Base-by-base conservation (phyloP, 441 rosid genomes). In the Pelargonium cotyledonis region DNA sequence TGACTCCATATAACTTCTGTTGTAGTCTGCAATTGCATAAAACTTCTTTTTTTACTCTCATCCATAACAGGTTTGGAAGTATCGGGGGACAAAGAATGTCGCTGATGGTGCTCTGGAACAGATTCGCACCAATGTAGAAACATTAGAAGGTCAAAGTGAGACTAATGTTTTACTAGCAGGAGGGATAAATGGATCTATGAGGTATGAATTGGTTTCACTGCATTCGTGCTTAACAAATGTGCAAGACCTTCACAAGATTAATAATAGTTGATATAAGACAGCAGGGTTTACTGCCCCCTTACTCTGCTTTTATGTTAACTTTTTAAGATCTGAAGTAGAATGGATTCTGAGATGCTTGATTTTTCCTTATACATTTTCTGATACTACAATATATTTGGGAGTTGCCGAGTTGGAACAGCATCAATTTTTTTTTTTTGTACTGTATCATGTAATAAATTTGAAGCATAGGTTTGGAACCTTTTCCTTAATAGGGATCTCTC, bases 21-120 rank as follows among this genome's bases (percentile, higher is more conserved):
- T 12, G 11, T 62, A 46, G 47, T 73, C 26, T 41, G 19, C 65
- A 16, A 35, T 68, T 55, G 16, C 40, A 15, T 21, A 0, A 65
- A 57, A 51, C 15, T 63, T 31, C 63, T 9, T 57, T 43, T 6
- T 40, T 53, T 15, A 16, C 10, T 29, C n/a, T 8, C 38, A 5
- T 29, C 38, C 68, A 6, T 67, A 66, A 71, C 70, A 88, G 93
- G 82, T 83, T 62, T 83, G 83, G 86, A 83, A 77, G 73, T 86
- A 82, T 73, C 73, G 41, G 10, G 74, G 65, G 43, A 80, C 84
- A 38, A 68, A 31, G 38, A 69, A 67, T 26, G 68, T 76, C 5
- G 85, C 79, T 15, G 88, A 88, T 79, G 76, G 80, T 67, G 86
- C 86, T 57, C 79, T 93, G 78, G 88, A 85, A 66, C 80, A 73